phyloP scores from a whole-genome alignment of 2,329 filamentous ascomycete species.

The Fusarium robinianum region DNA sequence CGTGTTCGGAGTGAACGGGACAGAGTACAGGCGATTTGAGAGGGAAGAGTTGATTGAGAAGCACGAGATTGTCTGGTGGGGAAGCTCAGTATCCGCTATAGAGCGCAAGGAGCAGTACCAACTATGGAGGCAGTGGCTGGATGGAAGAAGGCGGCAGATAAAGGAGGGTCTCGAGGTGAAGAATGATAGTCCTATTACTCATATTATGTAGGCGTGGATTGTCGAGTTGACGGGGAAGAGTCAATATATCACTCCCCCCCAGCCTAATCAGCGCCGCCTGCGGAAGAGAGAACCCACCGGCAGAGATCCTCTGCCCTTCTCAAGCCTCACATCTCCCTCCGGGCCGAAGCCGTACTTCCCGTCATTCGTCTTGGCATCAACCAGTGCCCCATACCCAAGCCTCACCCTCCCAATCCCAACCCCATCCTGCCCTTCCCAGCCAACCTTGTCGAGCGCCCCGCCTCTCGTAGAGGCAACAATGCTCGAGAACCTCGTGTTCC shows the following conservation, averaged over 20 bases:
- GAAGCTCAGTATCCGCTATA: background rate
- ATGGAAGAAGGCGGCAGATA: background rate
- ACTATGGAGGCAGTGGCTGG: background rate
- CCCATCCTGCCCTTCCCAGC: constrained; percentile 1
- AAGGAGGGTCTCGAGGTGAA: constrained; percentile 1
- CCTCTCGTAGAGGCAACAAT: constrained; percentile 3
- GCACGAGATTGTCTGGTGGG: background rate
- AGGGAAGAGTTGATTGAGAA: background rate
- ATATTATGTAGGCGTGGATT: no score
- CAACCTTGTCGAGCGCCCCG: background rate
- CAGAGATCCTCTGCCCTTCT: no score
- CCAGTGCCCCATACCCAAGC: constrained; percentile 4
- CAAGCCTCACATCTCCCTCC: no score
- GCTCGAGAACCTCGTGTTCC: constrained; percentile 3
- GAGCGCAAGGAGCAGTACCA: background rate
- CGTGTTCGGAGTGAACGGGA: background rate
- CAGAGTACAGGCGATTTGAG: background rate
- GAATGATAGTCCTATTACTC: background rate
- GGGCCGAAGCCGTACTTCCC: no score
- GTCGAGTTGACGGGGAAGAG: no score
- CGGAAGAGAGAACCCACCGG: no score
- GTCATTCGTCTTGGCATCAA: no score
- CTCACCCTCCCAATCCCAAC: background rate
- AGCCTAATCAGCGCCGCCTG: no score
- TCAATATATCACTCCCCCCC: no score